Conservation (phyloP, 1,284 basidiomycete species). For the Lentinus polychrous region DNA sequence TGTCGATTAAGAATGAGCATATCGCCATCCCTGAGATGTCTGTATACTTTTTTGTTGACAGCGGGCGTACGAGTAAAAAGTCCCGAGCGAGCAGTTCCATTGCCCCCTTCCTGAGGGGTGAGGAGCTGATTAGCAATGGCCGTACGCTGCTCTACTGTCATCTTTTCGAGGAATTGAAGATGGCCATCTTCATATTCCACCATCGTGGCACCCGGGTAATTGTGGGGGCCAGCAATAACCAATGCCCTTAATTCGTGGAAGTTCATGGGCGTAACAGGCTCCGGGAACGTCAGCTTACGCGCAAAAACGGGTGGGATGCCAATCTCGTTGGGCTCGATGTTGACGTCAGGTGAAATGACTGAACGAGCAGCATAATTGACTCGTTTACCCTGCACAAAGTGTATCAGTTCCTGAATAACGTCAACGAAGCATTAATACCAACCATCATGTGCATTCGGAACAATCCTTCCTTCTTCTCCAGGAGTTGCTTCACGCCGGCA, state of each 20-base stretch:
- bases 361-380: conserved; percentile 99
- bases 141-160: conserved; percentile 82
- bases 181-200: conserved; percentile 95
- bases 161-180: conserved; percentile 79
- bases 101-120: conserved; percentile 80
- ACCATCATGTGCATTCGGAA: conserved; percentile 99
- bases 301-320: conserved; percentile 98
- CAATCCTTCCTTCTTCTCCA: conserved; percentile 99
- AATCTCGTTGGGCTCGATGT: conserved; percentile 99
- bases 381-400: conserved; percentile 81
- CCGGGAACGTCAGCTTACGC: conserved; percentile 94
- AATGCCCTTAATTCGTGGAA: conserved; percentile 85
- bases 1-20: conserved; percentile 96
- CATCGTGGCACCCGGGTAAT: conserved; percentile 90
- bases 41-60: conserved; percentile 96
- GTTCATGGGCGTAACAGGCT: conserved; percentile 92
- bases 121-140: conserved; percentile 97
- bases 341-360: conserved; percentile 98
- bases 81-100: conserved; percentile 43
- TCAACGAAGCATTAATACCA: conserved; percentile 15
- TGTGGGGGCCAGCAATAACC: conserved; percentile 88
- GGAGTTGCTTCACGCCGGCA: conserved; percentile 89
- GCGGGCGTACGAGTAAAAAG: conserved; percentile 66
- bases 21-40: conserved; percentile 94
- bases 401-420: conserved; percentile 4